These are phyloP conservation scores for Cryptosporidium parvum DNA, from an alignment of 169 alveolate species.

Conservation along the genomic window DNA sequence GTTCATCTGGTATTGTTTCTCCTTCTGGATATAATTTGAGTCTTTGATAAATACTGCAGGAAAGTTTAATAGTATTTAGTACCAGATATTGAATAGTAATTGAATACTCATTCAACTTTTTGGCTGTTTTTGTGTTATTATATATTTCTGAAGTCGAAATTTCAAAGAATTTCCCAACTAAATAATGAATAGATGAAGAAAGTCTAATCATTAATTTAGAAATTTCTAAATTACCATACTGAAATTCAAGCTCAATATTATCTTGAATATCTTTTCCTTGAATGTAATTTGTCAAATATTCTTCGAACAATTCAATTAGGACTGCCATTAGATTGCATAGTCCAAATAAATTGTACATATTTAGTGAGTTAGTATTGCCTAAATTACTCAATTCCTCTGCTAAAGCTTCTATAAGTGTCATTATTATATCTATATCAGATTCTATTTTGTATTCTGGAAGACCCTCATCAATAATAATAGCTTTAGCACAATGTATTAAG, in stretches of 20 bases:
- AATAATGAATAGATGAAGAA: conserved; percentile 44
- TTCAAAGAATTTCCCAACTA: conserved; percentile 6
- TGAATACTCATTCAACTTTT: conserved; percentile 1
- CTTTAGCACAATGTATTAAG: not conserved
- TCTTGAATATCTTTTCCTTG: conserved; percentile 13
- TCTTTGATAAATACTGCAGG: conserved; percentile 18
- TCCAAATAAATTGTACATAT: not conserved
- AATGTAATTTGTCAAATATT: not conserved
- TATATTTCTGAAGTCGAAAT: not conserved
- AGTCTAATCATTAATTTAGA: conserved; percentile 23
- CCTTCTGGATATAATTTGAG: not conserved
- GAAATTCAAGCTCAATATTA: not conserved
- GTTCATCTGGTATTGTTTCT: conserved; percentile 16
- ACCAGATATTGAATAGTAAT: not conserved
- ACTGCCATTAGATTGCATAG: not conserved
- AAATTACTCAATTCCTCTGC: not conserved
- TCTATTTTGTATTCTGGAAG: not conserved
- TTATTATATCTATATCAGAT: not conserved
- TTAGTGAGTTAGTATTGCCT: not conserved
- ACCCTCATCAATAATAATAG: not conserved
- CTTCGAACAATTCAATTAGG: not conserved
- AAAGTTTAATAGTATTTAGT: conserved; percentile 1
- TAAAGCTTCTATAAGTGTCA: not conserved
- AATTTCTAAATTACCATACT: not conserved
- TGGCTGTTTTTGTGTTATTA: not conserved